phyloP scores from a whole-genome alignment of 1,284 basidiomycete species.

The Takashimella koratensis region DNA sequence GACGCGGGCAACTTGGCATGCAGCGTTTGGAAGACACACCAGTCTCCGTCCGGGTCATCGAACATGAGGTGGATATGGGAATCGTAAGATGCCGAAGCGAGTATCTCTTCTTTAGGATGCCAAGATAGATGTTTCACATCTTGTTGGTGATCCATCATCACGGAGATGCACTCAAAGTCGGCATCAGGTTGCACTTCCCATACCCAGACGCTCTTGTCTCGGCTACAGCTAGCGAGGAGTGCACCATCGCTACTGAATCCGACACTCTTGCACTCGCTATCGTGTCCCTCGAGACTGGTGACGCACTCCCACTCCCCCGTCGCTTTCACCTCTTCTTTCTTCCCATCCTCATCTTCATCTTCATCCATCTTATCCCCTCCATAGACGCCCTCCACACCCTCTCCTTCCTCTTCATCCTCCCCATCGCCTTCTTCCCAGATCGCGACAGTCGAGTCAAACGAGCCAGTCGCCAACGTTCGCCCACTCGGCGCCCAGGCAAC shows the following conservation, averaged over 20 bases:
- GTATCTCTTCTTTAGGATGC: constrained; percentile 94
- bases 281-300: constrained; percentile 87
- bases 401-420: constrained; percentile 43
- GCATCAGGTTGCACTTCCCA: constrained; percentile 95
- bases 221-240: constrained; percentile 83
- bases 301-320: constrained; percentile 54
- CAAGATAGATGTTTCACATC: constrained; percentile 95
- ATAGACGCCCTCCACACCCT: constrained; percentile 49
- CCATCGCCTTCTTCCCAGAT: constrained; percentile 74
- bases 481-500: constrained; percentile 90
- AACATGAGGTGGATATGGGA: constrained; percentile 92
- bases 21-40: constrained; percentile 82
- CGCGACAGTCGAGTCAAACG: constrained; percentile 89
- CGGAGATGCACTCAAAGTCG: constrained; percentile 94
- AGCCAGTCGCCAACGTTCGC: constrained; percentile 82
- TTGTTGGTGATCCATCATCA: constrained; percentile 95
- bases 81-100: constrained; percentile 96
- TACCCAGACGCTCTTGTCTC: constrained; percentile 98
- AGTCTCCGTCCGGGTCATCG: constrained; percentile 92
- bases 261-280: constrained; percentile 95
- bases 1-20: constrained; percentile 63
- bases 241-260: constrained; percentile 76
- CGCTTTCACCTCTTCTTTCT: background rate
- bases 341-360: constrained; percentile 37
- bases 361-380: constrained; percentile 27